Conservation (phyloP, 306 rosid species). For the Astragalus glycyphyllos region DNA sequence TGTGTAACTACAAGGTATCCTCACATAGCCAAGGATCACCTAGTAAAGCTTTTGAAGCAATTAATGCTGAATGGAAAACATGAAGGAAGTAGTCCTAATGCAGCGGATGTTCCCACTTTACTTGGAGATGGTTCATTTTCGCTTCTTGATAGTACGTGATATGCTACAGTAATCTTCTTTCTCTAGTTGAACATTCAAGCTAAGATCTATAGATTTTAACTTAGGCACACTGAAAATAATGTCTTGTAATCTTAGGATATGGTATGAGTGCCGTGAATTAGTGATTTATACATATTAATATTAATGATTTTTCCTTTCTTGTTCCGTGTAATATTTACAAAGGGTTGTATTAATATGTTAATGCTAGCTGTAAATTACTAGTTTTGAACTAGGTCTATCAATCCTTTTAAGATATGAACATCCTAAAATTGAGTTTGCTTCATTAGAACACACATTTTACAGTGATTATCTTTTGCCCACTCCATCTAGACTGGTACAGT, state of each 20-base stretch:
- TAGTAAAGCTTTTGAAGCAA: slow-evolving; percentile 86
- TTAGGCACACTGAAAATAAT: slow-evolving; percentile 15
- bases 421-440: slow-evolving; percentile 27
- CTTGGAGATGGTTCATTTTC: slow-evolving; percentile 90
- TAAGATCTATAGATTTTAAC: slow-evolving; percentile 21
- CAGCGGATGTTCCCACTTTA: slow-evolving; percentile 89
- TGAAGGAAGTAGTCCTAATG: slow-evolving; percentile 69
- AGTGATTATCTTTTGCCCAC: slow-evolving; percentile 24
- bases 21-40: slow-evolving; percentile 81
- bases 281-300: slow-evolving; percentile 20
- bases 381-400: slow-evolving; percentile 13
- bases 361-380: slow-evolving; percentile 33
- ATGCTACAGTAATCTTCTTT: slow-evolving; percentile 43
- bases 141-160: slow-evolving; percentile 77
- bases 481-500: slow-evolving; percentile 1
- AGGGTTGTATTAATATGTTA: slow-evolving; percentile 32
- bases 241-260: slow-evolving; percentile 29
- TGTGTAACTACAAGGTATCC: slow-evolving; percentile 66
- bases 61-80: slow-evolving; percentile 60
- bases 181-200: slow-evolving; percentile 32
- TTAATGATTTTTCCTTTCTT: slow-evolving; percentile 33
- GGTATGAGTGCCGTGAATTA: slow-evolving; percentile 9
- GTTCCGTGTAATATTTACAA: slow-evolving; percentile 25
- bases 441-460: slow-evolving; percentile 2
- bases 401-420: slow-evolving; percentile 34